phyloP scores from a whole-genome alignment of 306 rosid genomes.

The Rosa chinensis region DNA sequence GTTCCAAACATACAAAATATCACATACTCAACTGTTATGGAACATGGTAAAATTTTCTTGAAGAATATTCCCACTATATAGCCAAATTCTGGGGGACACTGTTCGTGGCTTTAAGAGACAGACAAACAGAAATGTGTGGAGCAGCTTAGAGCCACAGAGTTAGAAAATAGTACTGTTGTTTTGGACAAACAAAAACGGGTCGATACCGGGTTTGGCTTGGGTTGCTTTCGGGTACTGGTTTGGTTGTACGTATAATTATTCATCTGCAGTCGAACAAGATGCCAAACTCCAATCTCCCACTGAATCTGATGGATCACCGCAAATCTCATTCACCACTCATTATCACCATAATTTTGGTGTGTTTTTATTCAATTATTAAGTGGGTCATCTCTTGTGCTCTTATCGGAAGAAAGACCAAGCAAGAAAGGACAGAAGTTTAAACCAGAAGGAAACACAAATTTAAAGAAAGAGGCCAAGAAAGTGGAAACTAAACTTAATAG shows the following conservation, averaged over 20 bases:
- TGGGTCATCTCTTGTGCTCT: slow-evolving; percentile 1
- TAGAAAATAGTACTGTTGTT: not conserved
- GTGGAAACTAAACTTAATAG: not conserved
- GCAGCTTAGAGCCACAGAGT: not conserved
- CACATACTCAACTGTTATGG: not conserved
- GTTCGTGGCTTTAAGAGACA: slow-evolving; percentile 5
- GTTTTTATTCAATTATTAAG: slow-evolving; percentile 7
- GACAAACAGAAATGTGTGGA: slow-evolving; percentile 3
- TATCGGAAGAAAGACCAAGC: not conserved
- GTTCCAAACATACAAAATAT: not conserved
- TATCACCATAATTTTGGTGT: not conserved
- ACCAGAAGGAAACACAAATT: not conserved
- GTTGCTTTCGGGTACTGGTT: not conserved
- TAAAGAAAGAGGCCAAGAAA: not conserved
- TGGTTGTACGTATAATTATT: not conserved
- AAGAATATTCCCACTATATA: not conserved
- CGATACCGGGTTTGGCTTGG: not conserved
- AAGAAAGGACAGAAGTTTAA: not conserved
- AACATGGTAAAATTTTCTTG: not conserved
- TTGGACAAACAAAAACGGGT: not conserved
- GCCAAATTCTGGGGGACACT: not conserved
- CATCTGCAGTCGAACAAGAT: not conserved
- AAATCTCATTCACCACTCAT: slow-evolving; percentile 8
- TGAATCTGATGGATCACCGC: slow-evolving; percentile 1
- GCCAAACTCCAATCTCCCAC: not conserved